Evolutionary conservation across 345 rosid species (phyloP), one percentile per base, ranked within the genome.

Genomic region (Leavenworthia alabamica): DNA sequence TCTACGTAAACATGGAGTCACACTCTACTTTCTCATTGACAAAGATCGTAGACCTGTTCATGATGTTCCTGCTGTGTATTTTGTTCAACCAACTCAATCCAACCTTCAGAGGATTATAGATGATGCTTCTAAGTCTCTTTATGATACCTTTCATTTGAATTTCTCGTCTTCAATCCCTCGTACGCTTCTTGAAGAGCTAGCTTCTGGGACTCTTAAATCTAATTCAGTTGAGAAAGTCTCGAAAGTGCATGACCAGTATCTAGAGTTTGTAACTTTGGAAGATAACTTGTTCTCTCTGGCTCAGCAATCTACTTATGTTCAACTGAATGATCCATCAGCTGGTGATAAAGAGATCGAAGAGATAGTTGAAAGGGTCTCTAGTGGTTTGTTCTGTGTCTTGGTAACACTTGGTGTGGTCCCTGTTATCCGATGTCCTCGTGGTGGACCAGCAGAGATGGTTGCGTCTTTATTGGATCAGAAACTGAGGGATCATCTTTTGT

Each of bases 21-120:
- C n/a, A n/a, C n/a, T n/a, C n/a, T n/a, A n/a, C n/a, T n/a, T n/a
- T n/a, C n/a, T n/a, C n/a, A n/a, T n/a, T n/a, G n/a, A n/a, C n/a
- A n/a, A n/a, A n/a, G n/a, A n/a, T n/a, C n/a, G n/a, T n/a, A n/a
- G n/a, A n/a, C n/a, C n/a, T n/a, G n/a, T n/a, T n/a, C n/a, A n/a
- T n/a, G n/a, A n/a, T n/a, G n/a, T n/a, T n/a, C n/a, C n/a, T n/a
- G 90, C 95, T 1, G 83, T 90, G 6, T 87, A 87, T 69, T 90
- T 90, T 70, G 75, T 87, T 56, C 95, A 81, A 55, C 82, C 95
- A 1, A 79, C 47, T 63, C 79, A 66, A 29, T 40, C 74, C 48
- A 90, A 87, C 54, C 32, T 83, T 54, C 86, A 75, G 22, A 67
- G 89, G n/a, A 80, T 89, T 10, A 63, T 83, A 1, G 68, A 88